Conservation (phyloP, 2,329 filamentous ascomycete genomes). For the Sarocladiaceae sp. region DNA sequence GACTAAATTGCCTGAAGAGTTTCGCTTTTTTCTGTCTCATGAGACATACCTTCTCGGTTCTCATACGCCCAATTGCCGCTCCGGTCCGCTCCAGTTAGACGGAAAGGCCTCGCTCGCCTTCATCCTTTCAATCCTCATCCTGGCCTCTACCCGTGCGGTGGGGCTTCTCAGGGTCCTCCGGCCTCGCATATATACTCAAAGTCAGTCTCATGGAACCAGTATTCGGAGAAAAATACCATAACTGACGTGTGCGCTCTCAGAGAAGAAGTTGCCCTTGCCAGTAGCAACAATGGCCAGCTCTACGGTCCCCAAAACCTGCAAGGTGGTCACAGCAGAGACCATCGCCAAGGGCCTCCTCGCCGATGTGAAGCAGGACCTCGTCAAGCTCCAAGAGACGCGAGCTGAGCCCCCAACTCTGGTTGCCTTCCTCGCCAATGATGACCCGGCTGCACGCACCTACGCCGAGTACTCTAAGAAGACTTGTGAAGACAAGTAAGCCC, state of each 20-base stretch:
- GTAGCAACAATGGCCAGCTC: slow-evolving; percentile 16
- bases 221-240: background rate
- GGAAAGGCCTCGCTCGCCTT: background rate
- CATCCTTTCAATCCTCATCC: background rate
- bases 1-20: too few species aligned
- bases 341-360: slow-evolving; percentile 76
- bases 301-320: slow-evolving; percentile 63
- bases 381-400: slow-evolving; percentile 56
- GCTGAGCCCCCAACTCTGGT: slow-evolving; percentile 66
- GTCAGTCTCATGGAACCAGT: background rate
- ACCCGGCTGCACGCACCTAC: slow-evolving; percentile 87
- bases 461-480: slow-evolving; percentile 98
- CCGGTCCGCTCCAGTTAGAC: background rate
- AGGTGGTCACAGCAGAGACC: slow-evolving; percentile 82
- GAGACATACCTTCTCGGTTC: too few species aligned
- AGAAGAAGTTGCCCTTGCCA: slow-evolving; percentile 12
- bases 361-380: slow-evolving; percentile 72
- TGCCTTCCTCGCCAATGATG: slow-evolving; percentile 86
- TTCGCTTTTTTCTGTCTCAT: too few species aligned
- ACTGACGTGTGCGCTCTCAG: background rate
- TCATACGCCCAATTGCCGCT: too few species aligned
- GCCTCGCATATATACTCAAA: background rate
- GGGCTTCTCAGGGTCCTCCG: slow-evolving; percentile 8
- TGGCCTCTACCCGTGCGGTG: slow-evolving; percentile 6
- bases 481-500: slow-evolving; percentile 85